phyloP scores from a whole-genome alignment of 2,329 filamentous ascomycete species.

The Fusarium sp. region DNA sequence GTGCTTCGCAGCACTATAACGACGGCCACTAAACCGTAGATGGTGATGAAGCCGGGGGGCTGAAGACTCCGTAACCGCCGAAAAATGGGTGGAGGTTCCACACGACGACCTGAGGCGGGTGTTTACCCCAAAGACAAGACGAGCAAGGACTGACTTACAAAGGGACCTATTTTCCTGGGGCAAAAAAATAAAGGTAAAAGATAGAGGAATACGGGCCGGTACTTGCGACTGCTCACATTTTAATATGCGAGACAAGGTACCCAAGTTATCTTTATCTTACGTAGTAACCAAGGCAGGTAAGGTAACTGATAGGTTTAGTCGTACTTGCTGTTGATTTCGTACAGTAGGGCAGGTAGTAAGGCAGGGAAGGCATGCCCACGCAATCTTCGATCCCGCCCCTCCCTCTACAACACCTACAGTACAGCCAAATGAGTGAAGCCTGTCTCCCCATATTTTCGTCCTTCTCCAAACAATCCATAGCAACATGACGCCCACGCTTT shows the following conservation, averaged over 20 bases:
- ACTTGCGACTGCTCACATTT: conserved; percentile 17
- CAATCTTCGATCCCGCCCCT: conserved; percentile 44
- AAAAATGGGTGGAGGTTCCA: conserved; percentile 27
- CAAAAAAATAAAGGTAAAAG: not conserved
- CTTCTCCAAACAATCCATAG: conserved; percentile 31
- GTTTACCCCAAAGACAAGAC: conserved; percentile 36
- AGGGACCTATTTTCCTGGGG: conserved; percentile 31
- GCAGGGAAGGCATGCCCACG: conserved; percentile 18
- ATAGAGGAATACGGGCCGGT: conserved; percentile 3
- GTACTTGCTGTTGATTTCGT: conserved; percentile 26
- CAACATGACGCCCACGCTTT: conserved; percentile 35
- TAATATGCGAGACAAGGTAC: conserved; percentile 16
- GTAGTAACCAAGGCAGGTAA: conserved; percentile 12
- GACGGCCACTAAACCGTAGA: conserved; percentile 41
- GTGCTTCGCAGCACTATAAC: conserved; percentile 35
- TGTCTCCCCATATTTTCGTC: conserved; percentile 43
- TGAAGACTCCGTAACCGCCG: conserved; percentile 18
- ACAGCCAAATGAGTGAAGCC: conserved; percentile 10
- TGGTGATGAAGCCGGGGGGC: conserved; percentile 31
- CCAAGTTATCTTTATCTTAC: conserved; percentile 9
- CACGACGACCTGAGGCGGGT: conserved; percentile 20
- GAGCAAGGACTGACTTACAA: conserved; percentile 1
- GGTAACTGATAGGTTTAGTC: conserved; percentile 8
- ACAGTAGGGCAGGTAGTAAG: conserved; percentile 1
- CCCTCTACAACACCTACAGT: conserved; percentile 27